Evolutionary conservation across 2,329 filamentous ascomycete species (phyloP).

Genomic region (Neonectria sp.): DNA sequence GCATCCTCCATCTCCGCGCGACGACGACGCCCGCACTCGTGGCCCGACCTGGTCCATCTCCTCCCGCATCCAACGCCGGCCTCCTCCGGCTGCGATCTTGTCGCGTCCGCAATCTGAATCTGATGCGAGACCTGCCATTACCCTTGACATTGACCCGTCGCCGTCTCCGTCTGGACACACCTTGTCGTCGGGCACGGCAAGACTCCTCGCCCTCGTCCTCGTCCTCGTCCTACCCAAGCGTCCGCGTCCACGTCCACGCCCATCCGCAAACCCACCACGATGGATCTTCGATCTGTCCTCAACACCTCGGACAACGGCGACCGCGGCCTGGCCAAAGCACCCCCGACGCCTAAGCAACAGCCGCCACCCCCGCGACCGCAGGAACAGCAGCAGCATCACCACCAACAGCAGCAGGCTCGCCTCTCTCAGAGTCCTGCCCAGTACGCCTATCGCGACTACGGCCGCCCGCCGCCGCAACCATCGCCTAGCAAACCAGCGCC

Average conservation of each 20-base stretch:
- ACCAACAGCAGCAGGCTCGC: slow-evolving; percentile 45
- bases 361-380: slow-evolving; percentile 52
- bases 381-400: slow-evolving; percentile 48
- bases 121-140: slow-evolving; percentile 37
- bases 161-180: slow-evolving; percentile 33
- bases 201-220: slow-evolving; percentile 25
- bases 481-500: slow-evolving; percentile 64
- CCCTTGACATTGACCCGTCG: slow-evolving; percentile 40
- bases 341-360: slow-evolving; percentile 52
- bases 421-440: slow-evolving; percentile 58
- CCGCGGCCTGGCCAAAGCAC: slow-evolving; percentile 53
- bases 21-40: slow-evolving; percentile 36
- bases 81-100: slow-evolving; percentile 25
- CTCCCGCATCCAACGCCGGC: slow-evolving; percentile 9
- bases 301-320: slow-evolving; percentile 67
- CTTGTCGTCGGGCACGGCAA: slow-evolving; percentile 36
- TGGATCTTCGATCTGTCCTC: slow-evolving; percentile 70
- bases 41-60: slow-evolving; percentile 8
- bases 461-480: slow-evolving; percentile 62
- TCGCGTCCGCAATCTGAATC: slow-evolving; percentile 43
- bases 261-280: slow-evolving; percentile 40
- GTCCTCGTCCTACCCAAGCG: slow-evolving; percentile 16
- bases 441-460: slow-evolving; percentile 67
- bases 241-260: slow-evolving; percentile 5
- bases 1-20: slow-evolving; percentile 41